Percentiles rank a stretch among this genome's conserved stretches.
Conservation (phyloP, 2,329 filamentous ascomycete genomes). For the Alternaria incomplexa region DNA sequence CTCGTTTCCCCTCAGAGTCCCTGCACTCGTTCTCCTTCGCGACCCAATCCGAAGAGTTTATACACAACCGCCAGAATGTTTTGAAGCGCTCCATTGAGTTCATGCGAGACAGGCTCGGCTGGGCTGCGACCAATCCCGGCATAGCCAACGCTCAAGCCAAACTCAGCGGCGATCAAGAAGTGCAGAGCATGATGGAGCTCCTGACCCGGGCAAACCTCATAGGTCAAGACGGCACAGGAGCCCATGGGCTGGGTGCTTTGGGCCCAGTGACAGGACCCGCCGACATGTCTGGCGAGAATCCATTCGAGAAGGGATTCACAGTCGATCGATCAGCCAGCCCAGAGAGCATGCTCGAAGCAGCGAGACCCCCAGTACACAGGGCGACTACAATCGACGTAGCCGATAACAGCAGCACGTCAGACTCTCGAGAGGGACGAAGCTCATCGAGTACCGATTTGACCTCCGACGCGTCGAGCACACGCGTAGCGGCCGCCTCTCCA, state of each 20-base stretch:
- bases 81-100: slow-evolving; percentile 94
- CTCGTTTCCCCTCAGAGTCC: slow-evolving; percentile 92
- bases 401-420: slow-evolving; percentile 13
- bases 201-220: slow-evolving; percentile 81
- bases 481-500: slow-evolving; percentile 20
- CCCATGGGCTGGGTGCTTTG: slow-evolving; percentile 53
- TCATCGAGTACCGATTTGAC: slow-evolving; percentile 27
- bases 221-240: slow-evolving; percentile 67
- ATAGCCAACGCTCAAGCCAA: slow-evolving; percentile 85
- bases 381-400: slow-evolving; percentile 12
- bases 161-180: slow-evolving; percentile 80
- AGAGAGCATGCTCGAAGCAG: slow-evolving; percentile 41
- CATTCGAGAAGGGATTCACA: slow-evolving; percentile 84
- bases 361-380: slow-evolving; percentile 26
- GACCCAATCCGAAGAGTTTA: slow-evolving; percentile 88
- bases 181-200: slow-evolving; percentile 89
- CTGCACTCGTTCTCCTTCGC: slow-evolving; percentile 98
- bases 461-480: slow-evolving; percentile 31
- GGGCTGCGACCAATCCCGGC: slow-evolving; percentile 75
- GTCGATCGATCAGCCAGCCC: slow-evolving; percentile 57
- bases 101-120: slow-evolving; percentile 89
- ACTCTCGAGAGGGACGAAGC: slow-evolving; percentile 20
- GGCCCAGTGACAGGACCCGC: slow-evolving; percentile 84
- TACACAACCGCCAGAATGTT: slow-evolving; percentile 91
- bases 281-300: slow-evolving; percentile 72